A percentile compares a stretch with the other conserved stretches of the same genome.
Evolutionary conservation across 2,329 filamentous ascomycete genomes (phyloP).

Genomic region (Colletotrichum sp.): DNA sequence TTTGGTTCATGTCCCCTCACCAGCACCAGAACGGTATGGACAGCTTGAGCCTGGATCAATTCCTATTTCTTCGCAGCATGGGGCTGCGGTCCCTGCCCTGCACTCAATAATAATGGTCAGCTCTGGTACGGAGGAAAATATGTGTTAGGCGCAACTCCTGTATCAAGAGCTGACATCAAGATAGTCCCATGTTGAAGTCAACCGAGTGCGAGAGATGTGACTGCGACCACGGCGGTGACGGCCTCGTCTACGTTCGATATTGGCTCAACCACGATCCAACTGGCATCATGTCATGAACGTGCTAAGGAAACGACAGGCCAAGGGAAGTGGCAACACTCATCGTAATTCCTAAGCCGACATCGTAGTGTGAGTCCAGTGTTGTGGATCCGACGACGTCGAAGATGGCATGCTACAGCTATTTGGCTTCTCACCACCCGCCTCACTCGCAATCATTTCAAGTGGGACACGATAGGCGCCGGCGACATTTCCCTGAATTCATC

Average conservation of each 20-base stretch:
- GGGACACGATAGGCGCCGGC: not conserved
- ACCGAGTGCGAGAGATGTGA: not conserved
- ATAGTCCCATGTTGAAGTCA: not conserved
- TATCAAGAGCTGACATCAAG: not conserved
- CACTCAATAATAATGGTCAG: not conserved
- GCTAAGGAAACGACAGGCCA: not conserved
- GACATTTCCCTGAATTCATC: not conserved
- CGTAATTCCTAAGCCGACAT: not conserved
- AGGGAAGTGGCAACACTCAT: not conserved
- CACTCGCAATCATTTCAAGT: not conserved
- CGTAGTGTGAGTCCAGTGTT: not conserved
- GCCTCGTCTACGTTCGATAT: not conserved
- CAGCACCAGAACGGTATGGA: not conserved
- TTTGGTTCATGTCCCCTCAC: not conserved
- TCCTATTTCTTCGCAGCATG: not conserved
- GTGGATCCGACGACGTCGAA: not conserved
- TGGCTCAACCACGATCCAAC: not conserved
- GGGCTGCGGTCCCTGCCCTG: not conserved
- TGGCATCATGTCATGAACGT: not conserved
- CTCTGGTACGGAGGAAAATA: not conserved
- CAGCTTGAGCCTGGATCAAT: not conserved
- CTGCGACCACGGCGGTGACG: not conserved
- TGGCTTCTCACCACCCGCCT: not conserved
- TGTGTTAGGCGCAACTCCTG: rapidly evolving
- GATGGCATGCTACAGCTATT: not conserved